Conservation (phyloP, 2,329 filamentous ascomycete genomes). For the Metarhizium rileyi region DNA sequence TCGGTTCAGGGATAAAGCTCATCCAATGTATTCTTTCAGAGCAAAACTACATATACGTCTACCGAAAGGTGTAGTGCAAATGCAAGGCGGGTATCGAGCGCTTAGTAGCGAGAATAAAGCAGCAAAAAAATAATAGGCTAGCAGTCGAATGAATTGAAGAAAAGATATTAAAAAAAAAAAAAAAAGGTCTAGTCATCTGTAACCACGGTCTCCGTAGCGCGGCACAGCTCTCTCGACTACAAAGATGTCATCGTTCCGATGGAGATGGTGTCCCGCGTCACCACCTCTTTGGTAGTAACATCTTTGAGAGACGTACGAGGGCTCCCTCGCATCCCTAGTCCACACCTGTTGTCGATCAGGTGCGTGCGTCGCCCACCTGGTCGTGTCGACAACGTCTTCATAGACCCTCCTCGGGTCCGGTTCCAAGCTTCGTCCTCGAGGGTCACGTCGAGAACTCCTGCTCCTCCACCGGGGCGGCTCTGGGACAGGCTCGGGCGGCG, state of each 20-base stretch:
- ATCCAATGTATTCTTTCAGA: too few relatives aligned
- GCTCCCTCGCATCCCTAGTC: background rate
- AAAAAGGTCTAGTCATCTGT: background rate
- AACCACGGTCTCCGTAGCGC: background rate
- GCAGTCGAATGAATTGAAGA: too few relatives aligned
- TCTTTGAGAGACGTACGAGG: background rate
- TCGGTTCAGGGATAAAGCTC: too few relatives aligned
- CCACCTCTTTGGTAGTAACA: background rate
- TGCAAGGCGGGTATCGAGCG: background rate
- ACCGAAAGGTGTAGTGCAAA: background rate
- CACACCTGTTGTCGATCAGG: background rate
- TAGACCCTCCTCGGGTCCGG: constrained; percentile 9
- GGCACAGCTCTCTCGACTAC: background rate
- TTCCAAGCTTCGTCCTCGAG: constrained; percentile 8
- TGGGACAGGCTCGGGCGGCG: background rate
- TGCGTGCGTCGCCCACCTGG: constrained; percentile 12
- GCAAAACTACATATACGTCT: too few relatives aligned
- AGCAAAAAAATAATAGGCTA: too few relatives aligned
- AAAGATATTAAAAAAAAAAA: background rate
- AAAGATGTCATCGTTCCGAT: background rate
- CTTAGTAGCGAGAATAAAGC: background rate
- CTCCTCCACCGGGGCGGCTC: background rate
- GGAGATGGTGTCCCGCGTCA: background rate
- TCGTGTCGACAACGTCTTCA: constrained; percentile 8
- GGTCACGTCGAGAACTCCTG: background rate